Base-by-base conservation (phyloP, 78 protist species). In the Neovahlkampfia damariscottae region DNA sequence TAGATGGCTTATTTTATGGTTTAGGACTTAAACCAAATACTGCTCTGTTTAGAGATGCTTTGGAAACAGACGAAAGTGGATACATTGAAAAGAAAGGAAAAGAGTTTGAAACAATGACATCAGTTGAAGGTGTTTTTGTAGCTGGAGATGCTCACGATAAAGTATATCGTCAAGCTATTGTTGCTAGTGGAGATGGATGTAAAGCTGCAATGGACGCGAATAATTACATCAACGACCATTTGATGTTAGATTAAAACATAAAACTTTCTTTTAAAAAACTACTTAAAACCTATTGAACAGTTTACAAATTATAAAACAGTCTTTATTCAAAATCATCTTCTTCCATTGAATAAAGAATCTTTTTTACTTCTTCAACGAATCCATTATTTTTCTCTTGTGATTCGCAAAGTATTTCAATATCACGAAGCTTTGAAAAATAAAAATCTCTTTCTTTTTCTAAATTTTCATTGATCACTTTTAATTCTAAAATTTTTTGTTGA, bases 181-280 rank as follows among this genome's bases (percentile, higher is more conserved):
- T 93, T 2, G 90, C 94, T 5, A 94, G 94, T 6, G 96, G 95
- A 71, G 71, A 77, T 28, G 96, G 96, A 19, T 93, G 96, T 80
- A 87, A 80, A 91, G 92, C 90, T 19, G 94, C 96, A 29, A 50
- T 93, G 29, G 93, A 89, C 19, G 84, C 83, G 9, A 91, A 90
- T 69, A 72, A 77, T 40, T 91, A 35, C 72, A 77, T 87, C 62
- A n/a, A n/a, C n/a, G n/a, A n/a, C n/a, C n/a, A n/a, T n/a, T n/a
- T n/a, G n/a, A n/a, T n/a, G n/a, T n/a, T n/a, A n/a, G n/a, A n/a
- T n/a, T n/a, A n/a, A n/a, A n/a, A n/a, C n/a, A n/a, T n/a, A n/a
- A n/a, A n/a, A n/a, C n/a, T n/a, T n/a, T n/a, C n/a, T n/a, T n/a
- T n/a, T n/a, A n/a, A n/a, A n/a, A n/a, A n/a, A n/a, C n/a, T n/a